Evolutionary conservation across 1,139 yeast species (phyloP).

Genomic region (Suhomyces kunorum): DNA sequence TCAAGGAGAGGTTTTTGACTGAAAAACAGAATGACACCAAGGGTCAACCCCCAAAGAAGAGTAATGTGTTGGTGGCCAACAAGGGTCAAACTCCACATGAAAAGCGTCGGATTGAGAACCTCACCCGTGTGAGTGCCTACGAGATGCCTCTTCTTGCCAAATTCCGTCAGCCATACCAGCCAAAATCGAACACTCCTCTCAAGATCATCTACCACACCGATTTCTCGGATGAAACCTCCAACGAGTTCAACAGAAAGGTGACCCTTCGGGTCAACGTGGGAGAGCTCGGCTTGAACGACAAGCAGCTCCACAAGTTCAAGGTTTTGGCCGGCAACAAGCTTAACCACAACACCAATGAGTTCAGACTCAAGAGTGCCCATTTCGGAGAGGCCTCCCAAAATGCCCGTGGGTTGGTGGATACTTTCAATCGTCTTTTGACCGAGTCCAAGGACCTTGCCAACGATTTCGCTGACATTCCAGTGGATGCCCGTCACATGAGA

Average conservation of each 20-base stretch:
- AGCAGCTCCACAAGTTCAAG: slow-evolving; percentile 71
- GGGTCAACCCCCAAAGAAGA: slow-evolving; percentile 44
- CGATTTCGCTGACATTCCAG: slow-evolving; percentile 71
- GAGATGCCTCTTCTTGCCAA: slow-evolving; percentile 85
- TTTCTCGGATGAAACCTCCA: slow-evolving; percentile 62
- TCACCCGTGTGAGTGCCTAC: slow-evolving; percentile 82
- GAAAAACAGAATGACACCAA: slow-evolving; percentile 42
- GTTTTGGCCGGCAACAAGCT: slow-evolving; percentile 79
- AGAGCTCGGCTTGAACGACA: slow-evolving; percentile 53
- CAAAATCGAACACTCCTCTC: slow-evolving; percentile 52
- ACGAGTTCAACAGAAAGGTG: slow-evolving; percentile 72
- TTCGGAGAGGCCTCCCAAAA: slow-evolving; percentile 84
- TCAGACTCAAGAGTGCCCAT: slow-evolving; percentile 63
- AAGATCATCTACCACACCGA: slow-evolving; percentile 71
- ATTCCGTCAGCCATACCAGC: slow-evolving; percentile 61
- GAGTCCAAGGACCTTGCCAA: slow-evolving; percentile 70
- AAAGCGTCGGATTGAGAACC: slow-evolving; percentile 42
- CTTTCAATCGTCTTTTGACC: slow-evolving; percentile 57
- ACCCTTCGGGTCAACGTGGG: slow-evolving; percentile 55
- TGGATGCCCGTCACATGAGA: slow-evolving; percentile 72
- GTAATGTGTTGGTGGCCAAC: slow-evolving; percentile 41
- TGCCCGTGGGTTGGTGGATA: slow-evolving; percentile 68
- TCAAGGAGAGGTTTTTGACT: slow-evolving; percentile 48
- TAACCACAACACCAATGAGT: slow-evolving; percentile 56
- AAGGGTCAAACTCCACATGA: slow-evolving; percentile 42